Conservation (phyloP, 2,329 filamentous ascomycete genomes). For the Sporothrix euskadiensis region DNA sequence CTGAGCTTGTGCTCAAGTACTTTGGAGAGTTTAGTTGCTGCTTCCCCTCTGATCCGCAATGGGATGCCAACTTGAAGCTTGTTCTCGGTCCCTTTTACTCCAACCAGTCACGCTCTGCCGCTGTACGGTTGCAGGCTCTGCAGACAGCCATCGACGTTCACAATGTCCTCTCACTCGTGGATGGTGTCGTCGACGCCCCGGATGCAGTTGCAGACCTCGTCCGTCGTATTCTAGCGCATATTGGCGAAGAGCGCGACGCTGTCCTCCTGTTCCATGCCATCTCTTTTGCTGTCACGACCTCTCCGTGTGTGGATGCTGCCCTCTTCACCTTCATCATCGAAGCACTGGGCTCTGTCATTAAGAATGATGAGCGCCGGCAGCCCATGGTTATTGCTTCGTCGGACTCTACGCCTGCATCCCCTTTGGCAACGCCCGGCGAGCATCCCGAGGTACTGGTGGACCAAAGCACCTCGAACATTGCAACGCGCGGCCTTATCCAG, state of each 20-base stretch:
- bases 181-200: slow-evolving; percentile 50
- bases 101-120: slow-evolving; percentile 59
- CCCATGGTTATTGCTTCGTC: slow-evolving; percentile 34
- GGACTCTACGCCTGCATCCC: background rate
- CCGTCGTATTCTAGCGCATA: slow-evolving; percentile 60
- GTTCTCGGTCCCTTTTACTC: slow-evolving; percentile 65
- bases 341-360: slow-evolving; percentile 53
- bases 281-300: slow-evolving; percentile 64
- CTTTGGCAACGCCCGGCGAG: slow-evolving; percentile 35
- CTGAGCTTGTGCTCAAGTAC: slow-evolving; percentile 64
- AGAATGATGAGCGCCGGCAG: slow-evolving; percentile 50
- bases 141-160: slow-evolving; percentile 61
- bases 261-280: slow-evolving; percentile 65
- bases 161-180: slow-evolving; percentile 59
- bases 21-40: slow-evolving; percentile 69
- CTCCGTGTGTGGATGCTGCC: slow-evolving; percentile 57
- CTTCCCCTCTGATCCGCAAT: slow-evolving; percentile 68
- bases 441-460: slow-evolving; percentile 36
- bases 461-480: slow-evolving; percentile 67
- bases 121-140: slow-evolving; percentile 64
- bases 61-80: slow-evolving; percentile 63
- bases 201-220: slow-evolving; percentile 61
- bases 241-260: slow-evolving; percentile 64
- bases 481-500: slow-evolving; percentile 68
- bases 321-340: slow-evolving; percentile 62